Evolutionary conservation across 2,329 filamentous ascomycete genomes (phyloP).

Genomic region (Furcasterigmium furcatum): DNA sequence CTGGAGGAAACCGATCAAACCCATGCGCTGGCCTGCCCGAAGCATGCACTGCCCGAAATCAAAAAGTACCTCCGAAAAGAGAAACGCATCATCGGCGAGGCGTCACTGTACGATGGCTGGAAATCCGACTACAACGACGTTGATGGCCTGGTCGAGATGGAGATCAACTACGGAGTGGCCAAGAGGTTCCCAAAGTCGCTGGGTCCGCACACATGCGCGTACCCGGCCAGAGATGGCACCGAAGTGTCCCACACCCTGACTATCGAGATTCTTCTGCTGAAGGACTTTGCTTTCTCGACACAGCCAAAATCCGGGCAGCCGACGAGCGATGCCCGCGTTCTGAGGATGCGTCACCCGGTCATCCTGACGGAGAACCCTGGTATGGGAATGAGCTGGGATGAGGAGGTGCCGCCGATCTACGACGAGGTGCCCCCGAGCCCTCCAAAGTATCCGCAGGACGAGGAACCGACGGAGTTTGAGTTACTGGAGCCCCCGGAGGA

Average conservation of each 20-base stretch:
- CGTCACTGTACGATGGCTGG: slow-evolving; percentile 84
- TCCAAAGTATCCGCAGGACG: slow-evolving; percentile 57
- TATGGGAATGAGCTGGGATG: slow-evolving; percentile 92
- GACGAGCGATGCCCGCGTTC: slow-evolving; percentile 83
- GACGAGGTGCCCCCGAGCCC: slow-evolving; percentile 87
- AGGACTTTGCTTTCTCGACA: slow-evolving; percentile 76
- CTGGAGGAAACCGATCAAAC: slow-evolving; percentile 84
- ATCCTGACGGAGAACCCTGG: slow-evolving; percentile 78
- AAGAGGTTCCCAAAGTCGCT: background rate
- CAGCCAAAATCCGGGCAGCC: slow-evolving; percentile 68
- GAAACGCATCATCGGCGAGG: slow-evolving; percentile 72
- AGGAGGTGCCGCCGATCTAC: slow-evolving; percentile 90
- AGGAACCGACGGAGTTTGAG: slow-evolving; percentile 34
- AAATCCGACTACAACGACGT: slow-evolving; percentile 63
- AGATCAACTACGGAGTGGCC: slow-evolving; percentile 71
- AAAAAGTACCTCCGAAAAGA: slow-evolving; percentile 58
- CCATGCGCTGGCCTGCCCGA: slow-evolving; percentile 74
- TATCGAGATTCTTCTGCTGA: slow-evolving; percentile 90
- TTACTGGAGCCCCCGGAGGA: slow-evolving; percentile 30
- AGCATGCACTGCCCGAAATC: slow-evolving; percentile 57
- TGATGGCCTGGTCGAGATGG: slow-evolving; percentile 68
- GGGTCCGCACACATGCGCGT: slow-evolving; percentile 68
- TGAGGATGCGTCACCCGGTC: slow-evolving; percentile 86
- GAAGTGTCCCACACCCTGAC: slow-evolving; percentile 80
- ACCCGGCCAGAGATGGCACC: slow-evolving; percentile 70